These are phyloP conservation scores for Backusella parvicylindrica DNA, from an alignment of 192 early-diverging fungal species.

Conservation along the genomic window DNA sequence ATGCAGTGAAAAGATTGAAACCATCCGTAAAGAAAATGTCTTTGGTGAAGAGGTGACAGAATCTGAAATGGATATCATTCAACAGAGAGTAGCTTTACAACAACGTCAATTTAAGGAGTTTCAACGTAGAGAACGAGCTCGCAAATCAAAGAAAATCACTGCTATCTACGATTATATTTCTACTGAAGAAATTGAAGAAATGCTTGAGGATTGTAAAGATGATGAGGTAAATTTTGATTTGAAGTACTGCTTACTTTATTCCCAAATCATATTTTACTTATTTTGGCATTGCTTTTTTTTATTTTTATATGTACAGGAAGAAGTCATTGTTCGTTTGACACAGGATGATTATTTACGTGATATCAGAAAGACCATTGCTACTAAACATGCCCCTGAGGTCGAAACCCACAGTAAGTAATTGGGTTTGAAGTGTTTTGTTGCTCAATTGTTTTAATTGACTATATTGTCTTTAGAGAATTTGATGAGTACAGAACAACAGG, in stretches of 20 bases:
- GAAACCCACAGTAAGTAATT: constrained; percentile 36
- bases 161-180: constrained; percentile 74
- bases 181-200: constrained; percentile 82
- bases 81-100: constrained; percentile 86
- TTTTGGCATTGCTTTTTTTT: no score
- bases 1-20: constrained; percentile 66
- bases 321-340: constrained; percentile 85
- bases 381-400: constrained; percentile 52
- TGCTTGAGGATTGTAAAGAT: constrained; percentile 72
- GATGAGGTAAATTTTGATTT: constrained; percentile 59
- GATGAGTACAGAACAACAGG: constrained; percentile 83
- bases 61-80: constrained; percentile 86
- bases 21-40: constrained; percentile 80
- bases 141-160: constrained; percentile 77
- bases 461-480: constrained; percentile 24
- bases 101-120: constrained; percentile 88
- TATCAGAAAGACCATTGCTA: constrained; percentile 68
- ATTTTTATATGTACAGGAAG: constrained; percentile 54
- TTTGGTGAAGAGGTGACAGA: constrained; percentile 90
- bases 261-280: not conserved
- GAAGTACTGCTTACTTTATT: no score
- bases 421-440: not conserved
- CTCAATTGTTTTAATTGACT: not conserved
- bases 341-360: constrained; percentile 66
- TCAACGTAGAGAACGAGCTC: constrained; percentile 74